phyloP scores from a whole-genome alignment of 1,139 yeast genomes.

The Insectozyma bohioensis region DNA sequence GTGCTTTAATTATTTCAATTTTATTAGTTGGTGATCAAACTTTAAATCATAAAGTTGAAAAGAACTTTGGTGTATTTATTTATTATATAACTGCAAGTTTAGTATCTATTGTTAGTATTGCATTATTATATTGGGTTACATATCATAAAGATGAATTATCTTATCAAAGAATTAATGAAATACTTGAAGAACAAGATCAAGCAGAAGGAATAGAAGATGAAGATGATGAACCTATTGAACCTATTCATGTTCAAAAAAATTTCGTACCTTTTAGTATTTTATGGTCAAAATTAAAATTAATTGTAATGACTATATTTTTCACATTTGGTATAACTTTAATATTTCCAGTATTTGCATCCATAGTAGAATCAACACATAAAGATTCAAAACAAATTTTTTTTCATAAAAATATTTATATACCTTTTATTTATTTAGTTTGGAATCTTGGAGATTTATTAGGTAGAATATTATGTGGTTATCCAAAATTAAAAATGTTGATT shows the following conservation, averaged over 20 bases:
- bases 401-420: constrained; percentile 59
- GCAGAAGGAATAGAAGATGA: constrained; percentile 12
- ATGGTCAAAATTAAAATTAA: constrained; percentile 57
- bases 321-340: constrained; percentile 76
- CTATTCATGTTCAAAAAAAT: constrained; percentile 19
- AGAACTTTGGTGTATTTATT: constrained; percentile 52
- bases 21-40: constrained; percentile 42
- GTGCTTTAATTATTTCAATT: constrained; percentile 64
- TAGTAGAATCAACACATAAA: constrained; percentile 51
- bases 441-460: constrained; percentile 86
- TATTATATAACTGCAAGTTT: constrained; percentile 73
- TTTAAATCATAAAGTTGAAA: constrained; percentile 27
- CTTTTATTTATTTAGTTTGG: constrained; percentile 79
- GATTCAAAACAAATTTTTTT: constrained; percentile 31
- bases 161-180: constrained; percentile 20
- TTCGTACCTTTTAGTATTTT: constrained; percentile 51
- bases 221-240: constrained; percentile 11
- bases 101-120: constrained; percentile 53
- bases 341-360: constrained; percentile 89
- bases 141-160: constrained; percentile 22
- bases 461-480: constrained; percentile 62
- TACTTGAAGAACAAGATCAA: constrained; percentile 11
- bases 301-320: constrained; percentile 69
- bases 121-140: constrained; percentile 33
- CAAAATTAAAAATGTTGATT: constrained; percentile 39